Evolutionary conservation across 805 yeast species (phyloP).

Genomic region (Cyberlindnera lachancei): DNA sequence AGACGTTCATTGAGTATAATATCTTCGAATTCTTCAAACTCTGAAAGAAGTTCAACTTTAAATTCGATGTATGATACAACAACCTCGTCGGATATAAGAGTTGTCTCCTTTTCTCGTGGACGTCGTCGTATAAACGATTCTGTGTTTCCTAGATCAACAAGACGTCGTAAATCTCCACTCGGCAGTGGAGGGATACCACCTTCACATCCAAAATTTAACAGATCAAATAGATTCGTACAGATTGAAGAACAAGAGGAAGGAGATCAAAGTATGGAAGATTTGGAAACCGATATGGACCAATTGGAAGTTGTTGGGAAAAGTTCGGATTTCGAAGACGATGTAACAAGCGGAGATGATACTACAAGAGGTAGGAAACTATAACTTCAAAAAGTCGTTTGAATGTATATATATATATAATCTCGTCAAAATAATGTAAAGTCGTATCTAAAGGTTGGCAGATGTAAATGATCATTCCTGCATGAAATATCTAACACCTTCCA

Average conservation of each 20-base stretch:
- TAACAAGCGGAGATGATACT: background rate
- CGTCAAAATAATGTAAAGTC: background rate
- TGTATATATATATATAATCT: background rate
- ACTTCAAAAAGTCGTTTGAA: background rate
- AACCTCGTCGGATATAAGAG: slow-evolving; percentile 22
- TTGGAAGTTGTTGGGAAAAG: slow-evolving; percentile 16
- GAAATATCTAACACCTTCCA: slow-evolving; percentile 10
- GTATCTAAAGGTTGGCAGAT: no score
- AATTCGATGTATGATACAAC: slow-evolving; percentile 34
- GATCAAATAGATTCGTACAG: slow-evolving; percentile 9
- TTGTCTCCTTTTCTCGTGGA: slow-evolving; percentile 11
- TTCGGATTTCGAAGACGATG: slow-evolving; percentile 20
- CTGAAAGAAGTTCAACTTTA: slow-evolving; percentile 32
- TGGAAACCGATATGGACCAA: slow-evolving; percentile 17
- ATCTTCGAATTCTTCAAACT: slow-evolving; percentile 31
- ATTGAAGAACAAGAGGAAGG: slow-evolving; percentile 21
- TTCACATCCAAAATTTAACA: slow-evolving; percentile 14
- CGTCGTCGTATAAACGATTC: slow-evolving; percentile 16
- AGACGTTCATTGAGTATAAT: slow-evolving; percentile 29
- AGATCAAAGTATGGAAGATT: slow-evolving; percentile 12
- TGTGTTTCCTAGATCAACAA: slow-evolving; percentile 17
- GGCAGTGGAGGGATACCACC: slow-evolving; percentile 14
- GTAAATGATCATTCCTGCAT: slow-evolving; percentile 7
- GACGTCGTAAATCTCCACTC: slow-evolving; percentile 23
- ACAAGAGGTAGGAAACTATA: background rate